phyloP scores from a whole-genome alignment of 2,329 filamentous ascomycete genomes.

The Stemphylium beticola region DNA sequence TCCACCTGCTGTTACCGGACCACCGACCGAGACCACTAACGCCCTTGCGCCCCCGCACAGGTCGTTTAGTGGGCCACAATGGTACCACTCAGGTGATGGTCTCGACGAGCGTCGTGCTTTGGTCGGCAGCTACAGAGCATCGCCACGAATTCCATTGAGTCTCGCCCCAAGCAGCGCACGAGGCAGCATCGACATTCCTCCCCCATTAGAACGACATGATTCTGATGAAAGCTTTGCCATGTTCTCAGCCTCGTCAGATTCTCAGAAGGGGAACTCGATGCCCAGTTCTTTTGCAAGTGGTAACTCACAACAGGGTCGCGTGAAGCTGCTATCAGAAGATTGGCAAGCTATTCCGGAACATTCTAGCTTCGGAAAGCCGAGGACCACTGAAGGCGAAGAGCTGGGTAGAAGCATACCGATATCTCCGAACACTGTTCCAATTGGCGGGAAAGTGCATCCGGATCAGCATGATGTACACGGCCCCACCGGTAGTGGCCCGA shows the following conservation, averaged over 20 bases:
- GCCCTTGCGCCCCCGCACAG: conserved; percentile 20
- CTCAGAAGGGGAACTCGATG: conserved; percentile 59
- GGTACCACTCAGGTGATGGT: conserved; percentile 43
- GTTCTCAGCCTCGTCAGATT: conserved; percentile 68
- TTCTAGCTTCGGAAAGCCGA: conserved; percentile 43
- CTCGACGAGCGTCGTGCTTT: conserved; percentile 48
- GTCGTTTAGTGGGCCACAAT: conserved; percentile 39
- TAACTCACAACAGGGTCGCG: conserved; percentile 32
- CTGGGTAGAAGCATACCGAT: conserved; percentile 32
- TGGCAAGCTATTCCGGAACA: conserved; percentile 34
- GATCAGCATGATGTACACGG: conserved; percentile 16
- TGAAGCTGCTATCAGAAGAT: conserved; percentile 36
- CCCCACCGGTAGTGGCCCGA: conserved; percentile 21
- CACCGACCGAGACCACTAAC: conserved; percentile 20
- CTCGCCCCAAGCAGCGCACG: conserved; percentile 53
- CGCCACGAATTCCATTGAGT: conserved; percentile 57
- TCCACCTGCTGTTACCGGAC: conserved; percentile 44
- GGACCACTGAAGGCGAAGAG: conserved; percentile 13
- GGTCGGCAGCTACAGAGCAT: conserved; percentile 55
- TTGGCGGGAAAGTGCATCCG: conserved; percentile 12
- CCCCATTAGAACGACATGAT: conserved; percentile 57
- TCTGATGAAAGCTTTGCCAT: conserved; percentile 68
- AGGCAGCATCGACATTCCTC: conserved; percentile 43
- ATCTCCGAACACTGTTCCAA: conserved; percentile 38
- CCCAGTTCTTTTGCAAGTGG: conserved; percentile 57